Base-by-base conservation (phyloP, 441 rosid genomes). In the Eruca vesicaria region DNA sequence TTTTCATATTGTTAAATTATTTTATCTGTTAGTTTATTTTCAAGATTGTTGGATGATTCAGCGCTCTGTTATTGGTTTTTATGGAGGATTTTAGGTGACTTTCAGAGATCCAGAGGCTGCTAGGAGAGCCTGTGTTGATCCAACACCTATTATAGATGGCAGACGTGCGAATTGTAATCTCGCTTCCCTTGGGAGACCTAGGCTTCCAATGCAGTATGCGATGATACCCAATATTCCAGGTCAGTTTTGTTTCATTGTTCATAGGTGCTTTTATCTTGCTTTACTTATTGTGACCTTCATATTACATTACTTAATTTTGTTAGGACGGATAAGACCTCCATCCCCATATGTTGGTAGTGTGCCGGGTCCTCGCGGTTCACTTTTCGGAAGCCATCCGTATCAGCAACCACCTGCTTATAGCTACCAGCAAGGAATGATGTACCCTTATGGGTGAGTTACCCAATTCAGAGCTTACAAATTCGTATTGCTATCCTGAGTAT, bases 71-170 rank as follows among this genome's bases (percentile, higher is more conserved):
- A 74, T 70, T 84, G 71, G 55, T 84, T 86, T 63, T 2, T 81
- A 72, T 86, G 91, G 98, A 90, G 90, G 87, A 91, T 84, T 78
- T 84, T 45, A 95, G 99, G 99, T 95, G 82, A 95, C 98, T 76
- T 95, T 91, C 82, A 87, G 90, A 82, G 99, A 95, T 73, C 92
- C 96, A 16, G 98, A 95, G 82, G 89, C 93, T 68, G 99, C 99
- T 55, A 84, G 89, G 89, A 87, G 91, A 80, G 99, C 99, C 48
- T 95, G 99, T 79, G 92, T 71, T 56, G 95, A 95, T 79, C 92
- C 93, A 57, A 76, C 87, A 64, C 99, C 98, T 1, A 41, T 93
- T 21, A 95, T 95, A 67, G 97, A 95, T 83, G 99, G 99, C 50
- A 84, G 99, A 76, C 87, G 95, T 9, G 97, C 99, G 2, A 95